Evolutionary conservation across 1,284 basidiomycete genomes (phyloP).

Genomic region (Pseudozyma sp.): DNA sequence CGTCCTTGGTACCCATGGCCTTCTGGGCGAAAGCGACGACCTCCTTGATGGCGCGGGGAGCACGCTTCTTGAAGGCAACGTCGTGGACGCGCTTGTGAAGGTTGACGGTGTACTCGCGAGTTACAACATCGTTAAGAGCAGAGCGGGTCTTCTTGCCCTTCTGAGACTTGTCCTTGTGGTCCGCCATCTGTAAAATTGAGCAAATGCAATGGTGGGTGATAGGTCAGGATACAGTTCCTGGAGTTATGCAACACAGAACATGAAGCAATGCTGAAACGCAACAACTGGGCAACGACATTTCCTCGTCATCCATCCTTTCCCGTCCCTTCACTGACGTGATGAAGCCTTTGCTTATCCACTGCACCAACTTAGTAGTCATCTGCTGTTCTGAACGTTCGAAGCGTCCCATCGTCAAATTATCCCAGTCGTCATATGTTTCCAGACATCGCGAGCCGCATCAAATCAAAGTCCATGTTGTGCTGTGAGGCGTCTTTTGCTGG

Average conservation of each 20-base stretch:
- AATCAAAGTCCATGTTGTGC: neutral
- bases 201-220: neutral
- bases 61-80: slow-evolving; percentile 67
- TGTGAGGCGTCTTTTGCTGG: neutral
- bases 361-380: neutral
- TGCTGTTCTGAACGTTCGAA: neutral
- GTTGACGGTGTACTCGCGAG: slow-evolving; percentile 68
- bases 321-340: neutral
- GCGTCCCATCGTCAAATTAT: neutral
- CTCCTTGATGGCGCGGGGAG: slow-evolving; percentile 68
- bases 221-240: slow-evolving; percentile 13
- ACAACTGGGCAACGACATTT: too few species aligned
- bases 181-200: slow-evolving; percentile 52
- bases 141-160: slow-evolving; percentile 69
- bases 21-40: slow-evolving; percentile 67
- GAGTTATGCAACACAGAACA: neutral
- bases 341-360: neutral
- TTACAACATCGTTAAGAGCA: slow-evolving; percentile 63
- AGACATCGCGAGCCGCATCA: too few species aligned
- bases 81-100: slow-evolving; percentile 68
- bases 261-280: too few species aligned
- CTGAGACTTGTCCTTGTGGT: slow-evolving; percentile 62
- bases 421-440: too few species aligned
- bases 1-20: slow-evolving; percentile 69
- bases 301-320: neutral